These are phyloP conservation scores for Pleurostoma richardsiae DNA, from an alignment of 2,329 filamentous ascomycete genomes.

Conservation along the genomic window DNA sequence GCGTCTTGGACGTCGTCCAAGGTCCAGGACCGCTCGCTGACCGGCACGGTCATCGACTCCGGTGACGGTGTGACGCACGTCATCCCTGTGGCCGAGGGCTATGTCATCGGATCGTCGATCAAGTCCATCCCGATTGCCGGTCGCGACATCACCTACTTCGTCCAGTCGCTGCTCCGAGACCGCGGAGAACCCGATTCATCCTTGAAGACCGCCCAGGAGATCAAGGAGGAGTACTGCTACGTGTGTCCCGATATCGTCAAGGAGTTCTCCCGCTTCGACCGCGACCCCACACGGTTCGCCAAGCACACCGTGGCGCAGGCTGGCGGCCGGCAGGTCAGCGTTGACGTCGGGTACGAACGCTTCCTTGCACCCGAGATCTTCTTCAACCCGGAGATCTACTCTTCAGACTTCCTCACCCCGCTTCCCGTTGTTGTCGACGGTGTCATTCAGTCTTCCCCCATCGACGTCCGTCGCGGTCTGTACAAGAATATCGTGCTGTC, in stretches of 20 bases:
- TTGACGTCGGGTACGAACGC: constrained; percentile 95
- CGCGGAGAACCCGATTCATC: constrained; percentile 95
- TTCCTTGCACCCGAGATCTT: constrained; percentile 99
- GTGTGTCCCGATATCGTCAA: constrained; percentile 98
- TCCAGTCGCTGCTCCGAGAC: constrained; percentile 92
- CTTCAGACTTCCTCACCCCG: constrained; percentile 94
- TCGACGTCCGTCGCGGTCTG: constrained; percentile 91
- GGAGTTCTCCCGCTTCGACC: constrained; percentile 92
- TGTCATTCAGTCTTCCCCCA: constrained; percentile 95
- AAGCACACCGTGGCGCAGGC: constrained; percentile 85
- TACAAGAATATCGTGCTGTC: constrained; percentile 99
- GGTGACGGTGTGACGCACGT: constrained; percentile 99
- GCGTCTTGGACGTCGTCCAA: constrained; percentile 99
- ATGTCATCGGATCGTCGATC: constrained; percentile 98
- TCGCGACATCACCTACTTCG: constrained; percentile 97
- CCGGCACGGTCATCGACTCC: constrained; percentile 96
- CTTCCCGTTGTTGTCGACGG: constrained; percentile 91
- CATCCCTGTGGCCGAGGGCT: constrained; percentile 96
- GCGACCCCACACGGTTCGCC: constrained; percentile 83
- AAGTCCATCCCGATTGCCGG: constrained; percentile 98
- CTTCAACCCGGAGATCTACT: constrained; percentile 99
- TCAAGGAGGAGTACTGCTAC: constrained; percentile 99
- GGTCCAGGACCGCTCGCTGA: constrained; percentile 91
- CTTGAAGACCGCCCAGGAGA: constrained; percentile 93
- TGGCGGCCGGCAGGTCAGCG: constrained; percentile 75